Conservation (phyloP, 2,329 filamentous ascomycete species). For the Fusarium mangiferae region DNA sequence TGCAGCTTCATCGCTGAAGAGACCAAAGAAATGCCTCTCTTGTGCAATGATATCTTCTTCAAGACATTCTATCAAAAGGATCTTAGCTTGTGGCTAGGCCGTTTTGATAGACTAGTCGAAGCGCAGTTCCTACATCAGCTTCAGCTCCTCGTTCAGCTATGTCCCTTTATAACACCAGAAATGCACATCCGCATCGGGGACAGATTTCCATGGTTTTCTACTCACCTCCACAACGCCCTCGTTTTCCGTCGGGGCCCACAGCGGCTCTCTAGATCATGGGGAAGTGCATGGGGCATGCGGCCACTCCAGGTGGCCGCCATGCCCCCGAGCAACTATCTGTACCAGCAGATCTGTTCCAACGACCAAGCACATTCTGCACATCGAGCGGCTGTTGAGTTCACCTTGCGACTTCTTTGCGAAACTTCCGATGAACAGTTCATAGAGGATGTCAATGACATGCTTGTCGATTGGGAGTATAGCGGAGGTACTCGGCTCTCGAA, state of each 20-base stretch:
- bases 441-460: rapidly evolving
- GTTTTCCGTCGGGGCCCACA: no score
- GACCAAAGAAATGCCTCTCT: background rate
- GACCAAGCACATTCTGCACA: background rate
- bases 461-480: background rate
- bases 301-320: no score
- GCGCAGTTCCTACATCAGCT: background rate
- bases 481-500: background rate
- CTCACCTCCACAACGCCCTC: background rate
- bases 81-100: background rate
- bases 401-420: background rate
- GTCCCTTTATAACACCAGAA: background rate
- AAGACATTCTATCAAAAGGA: background rate
- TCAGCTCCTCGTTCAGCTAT: background rate
- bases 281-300: no score
- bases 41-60: background rate
- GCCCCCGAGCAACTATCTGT: no score
- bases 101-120: background rate
- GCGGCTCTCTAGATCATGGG: no score
- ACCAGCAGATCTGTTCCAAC: background rate
- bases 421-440: background rate
- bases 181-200: background rate
- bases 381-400: background rate
- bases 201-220: background rate
- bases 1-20: background rate